Evolutionary conservation across 1,139 yeast species (phyloP), one percentile per base, ranked within the genome.

Genomic region (Protomyces lactucae-debilis): DNA sequence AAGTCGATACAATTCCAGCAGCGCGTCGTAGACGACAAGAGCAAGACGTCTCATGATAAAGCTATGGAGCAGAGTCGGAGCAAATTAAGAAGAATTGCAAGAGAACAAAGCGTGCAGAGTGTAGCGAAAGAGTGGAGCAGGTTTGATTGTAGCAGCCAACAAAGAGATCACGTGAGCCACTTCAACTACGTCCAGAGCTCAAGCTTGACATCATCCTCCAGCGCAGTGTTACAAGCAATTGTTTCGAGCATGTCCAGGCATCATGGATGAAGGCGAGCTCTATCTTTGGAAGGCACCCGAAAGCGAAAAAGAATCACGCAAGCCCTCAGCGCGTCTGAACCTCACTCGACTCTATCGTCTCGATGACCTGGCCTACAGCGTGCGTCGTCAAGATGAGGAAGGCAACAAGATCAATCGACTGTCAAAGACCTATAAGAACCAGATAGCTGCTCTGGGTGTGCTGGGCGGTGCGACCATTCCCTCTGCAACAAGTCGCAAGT

Each of bases 371-470:
- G 65, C 65, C 25, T 54, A 48, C 14, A 60, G 65, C 10, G 65
- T 64, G 25, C 61, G 61, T 36, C 63, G 65, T n/a, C 48, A 51
- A n/a, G 65, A 64, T 21, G 57, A 55, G 14, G 55, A 37, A 35
- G 65, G 65, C 10, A 57, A 57, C 39, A 64, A 64, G 57, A 52
- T 59, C 37, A 59, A 59, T 23, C 40, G 54, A 16, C 36, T 40
- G 45, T 52, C 53, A 37, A 59, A 59, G 57, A 59, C 63, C 36
- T 59, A 59, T 57, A 59, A 59, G 63, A 59, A 59, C 32, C 63
- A 59, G 18, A 53, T 59, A 12, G 28, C 35, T 16, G 63, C 52
- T 18, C 23, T 59, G 18, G 57, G 52, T 6, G 32, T 59, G 5
- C 57, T 55, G 9, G 63, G 63, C 1, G 63, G 55, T 36, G 43